A percentile compares a stretch with the other conserved stretches of the same genome.
These are phyloP conservation scores for Pichia cactophila DNA, from an alignment of 1,139 yeast genomes.

Conservation along the genomic window DNA sequence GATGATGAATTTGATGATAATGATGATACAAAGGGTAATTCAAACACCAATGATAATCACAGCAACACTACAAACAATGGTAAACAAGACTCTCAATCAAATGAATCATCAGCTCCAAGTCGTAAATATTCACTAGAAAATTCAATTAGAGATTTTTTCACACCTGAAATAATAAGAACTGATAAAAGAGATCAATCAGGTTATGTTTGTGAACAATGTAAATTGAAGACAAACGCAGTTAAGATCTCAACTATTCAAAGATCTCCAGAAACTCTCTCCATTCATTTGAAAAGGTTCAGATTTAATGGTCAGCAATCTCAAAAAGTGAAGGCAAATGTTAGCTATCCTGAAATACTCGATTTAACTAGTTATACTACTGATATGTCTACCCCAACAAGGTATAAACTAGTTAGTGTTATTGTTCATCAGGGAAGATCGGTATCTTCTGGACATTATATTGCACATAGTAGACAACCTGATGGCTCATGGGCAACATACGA, in stretches of 20 bases:
- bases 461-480: constrained; percentile 88
- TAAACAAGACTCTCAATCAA: background rate
- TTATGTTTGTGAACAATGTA: constrained; percentile 84
- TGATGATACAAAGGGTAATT: constrained; percentile 4
- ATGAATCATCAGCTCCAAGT: constrained; percentile 1
- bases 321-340: constrained; percentile 80
- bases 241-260: constrained; percentile 68
- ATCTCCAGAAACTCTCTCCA: constrained; percentile 81
- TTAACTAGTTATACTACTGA: constrained; percentile 53
- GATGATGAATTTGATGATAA: constrained; percentile 1
- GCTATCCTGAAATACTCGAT: constrained; percentile 72
- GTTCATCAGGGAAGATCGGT: constrained; percentile 93
- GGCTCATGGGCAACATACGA: constrained; percentile 91
- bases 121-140: constrained; percentile 55
- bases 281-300: constrained; percentile 85
- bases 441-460: constrained; percentile 87
- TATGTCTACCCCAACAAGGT: constrained; percentile 45
- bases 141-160: constrained; percentile 72
- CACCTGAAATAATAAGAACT: constrained; percentile 64
- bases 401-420: constrained; percentile 76
- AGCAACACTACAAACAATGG: background rate
- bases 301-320: constrained; percentile 72
- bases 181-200: constrained; percentile 59
- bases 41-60: background rate
- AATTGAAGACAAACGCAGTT: constrained; percentile 65